Evolutionary conservation across 768 basidiomycete genomes (phyloP).

Genomic region (Sporobolomyces pararoseus): DNA sequence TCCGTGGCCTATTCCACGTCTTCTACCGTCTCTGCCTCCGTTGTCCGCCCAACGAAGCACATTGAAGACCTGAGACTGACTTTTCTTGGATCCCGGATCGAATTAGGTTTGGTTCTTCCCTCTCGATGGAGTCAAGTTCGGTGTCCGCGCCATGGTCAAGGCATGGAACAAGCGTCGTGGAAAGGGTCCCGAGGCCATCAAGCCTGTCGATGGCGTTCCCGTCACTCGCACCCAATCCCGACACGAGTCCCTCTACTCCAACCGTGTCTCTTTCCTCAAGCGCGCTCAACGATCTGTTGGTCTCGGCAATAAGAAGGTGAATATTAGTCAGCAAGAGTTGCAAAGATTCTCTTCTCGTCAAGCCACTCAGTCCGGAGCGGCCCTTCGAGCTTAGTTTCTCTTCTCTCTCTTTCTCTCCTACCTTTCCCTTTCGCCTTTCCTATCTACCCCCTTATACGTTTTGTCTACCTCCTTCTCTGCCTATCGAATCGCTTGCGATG

Average conservation of each 20-base stretch:
- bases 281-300: constrained; percentile 83
- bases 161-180: constrained; percentile 59
- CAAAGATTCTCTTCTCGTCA: too few species aligned
- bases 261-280: constrained; percentile 88
- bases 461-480: too few species aligned
- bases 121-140: constrained; percentile 83
- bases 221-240: constrained; percentile 84
- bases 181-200: too few species aligned
- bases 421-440: not conserved
- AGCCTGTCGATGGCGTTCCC: constrained; percentile 59
- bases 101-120: constrained; percentile 75
- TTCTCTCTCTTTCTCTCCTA: not conserved
- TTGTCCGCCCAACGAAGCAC: too few species aligned
- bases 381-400: too few species aligned
- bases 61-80: too few species aligned
- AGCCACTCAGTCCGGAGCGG: too few species aligned
- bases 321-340: too few species aligned
- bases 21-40: too few species aligned
- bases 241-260: constrained; percentile 84
- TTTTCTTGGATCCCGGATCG: not conserved
- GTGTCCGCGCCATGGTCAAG: constrained; percentile 90
- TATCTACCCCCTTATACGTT: too few species aligned
- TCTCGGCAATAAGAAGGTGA: constrained; percentile 61
- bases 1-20: not conserved
- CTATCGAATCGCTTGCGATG: too few species aligned